Evolutionary conservation across 768 basidiomycete genomes (phyloP).

Genomic region (Termitomyces sp.): DNA sequence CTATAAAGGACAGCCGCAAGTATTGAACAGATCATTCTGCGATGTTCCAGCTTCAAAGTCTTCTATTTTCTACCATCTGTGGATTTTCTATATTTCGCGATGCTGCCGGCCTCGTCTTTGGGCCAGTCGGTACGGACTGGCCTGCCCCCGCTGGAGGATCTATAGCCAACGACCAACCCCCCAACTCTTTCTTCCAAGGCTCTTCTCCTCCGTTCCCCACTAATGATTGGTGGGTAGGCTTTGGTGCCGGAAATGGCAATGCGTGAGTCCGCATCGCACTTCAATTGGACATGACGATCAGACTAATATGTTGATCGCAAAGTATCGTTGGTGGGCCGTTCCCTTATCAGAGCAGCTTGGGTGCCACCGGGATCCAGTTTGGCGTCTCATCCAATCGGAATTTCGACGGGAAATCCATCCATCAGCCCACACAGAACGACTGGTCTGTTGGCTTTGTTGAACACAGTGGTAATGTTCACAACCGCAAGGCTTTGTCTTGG

Average conservation of each 20-base stretch:
- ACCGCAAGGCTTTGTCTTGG: slow-evolving; percentile 28
- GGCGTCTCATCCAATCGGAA: slow-evolving; percentile 23
- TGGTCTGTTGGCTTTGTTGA: slow-evolving; percentile 26
- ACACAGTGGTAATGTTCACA: slow-evolving; percentile 21
- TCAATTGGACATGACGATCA: not conserved
- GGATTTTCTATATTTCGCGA: not conserved
- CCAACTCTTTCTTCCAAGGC: slow-evolving; percentile 27
- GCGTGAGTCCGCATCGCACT: slow-evolving; percentile 15
- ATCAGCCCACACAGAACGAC: slow-evolving; percentile 25
- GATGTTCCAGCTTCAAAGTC: slow-evolving; percentile 9
- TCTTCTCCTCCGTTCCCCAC: slow-evolving; percentile 28
- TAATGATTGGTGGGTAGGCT: slow-evolving; percentile 30
- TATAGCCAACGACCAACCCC: slow-evolving; percentile 21
- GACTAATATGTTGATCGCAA: not conserved
- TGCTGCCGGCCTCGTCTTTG: slow-evolving; percentile 14
- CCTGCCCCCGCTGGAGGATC: slow-evolving; percentile 21
- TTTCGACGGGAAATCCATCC: slow-evolving; percentile 27
- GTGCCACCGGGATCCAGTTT: slow-evolving; percentile 22
- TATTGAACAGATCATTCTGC: not conserved
- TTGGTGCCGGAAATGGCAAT: slow-evolving; percentile 20
- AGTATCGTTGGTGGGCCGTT: slow-evolving; percentile 27
- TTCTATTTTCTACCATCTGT: slow-evolving; percentile 1
- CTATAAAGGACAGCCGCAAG: slow-evolving; percentile 8
- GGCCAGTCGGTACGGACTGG: slow-evolving; percentile 20
- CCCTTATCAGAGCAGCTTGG: slow-evolving; percentile 24